Percentiles rank a stretch among this genome's conserved stretches.
Conservation (phyloP, 2,329 filamentous ascomycete genomes). For the Neocucurbitaria cava region DNA sequence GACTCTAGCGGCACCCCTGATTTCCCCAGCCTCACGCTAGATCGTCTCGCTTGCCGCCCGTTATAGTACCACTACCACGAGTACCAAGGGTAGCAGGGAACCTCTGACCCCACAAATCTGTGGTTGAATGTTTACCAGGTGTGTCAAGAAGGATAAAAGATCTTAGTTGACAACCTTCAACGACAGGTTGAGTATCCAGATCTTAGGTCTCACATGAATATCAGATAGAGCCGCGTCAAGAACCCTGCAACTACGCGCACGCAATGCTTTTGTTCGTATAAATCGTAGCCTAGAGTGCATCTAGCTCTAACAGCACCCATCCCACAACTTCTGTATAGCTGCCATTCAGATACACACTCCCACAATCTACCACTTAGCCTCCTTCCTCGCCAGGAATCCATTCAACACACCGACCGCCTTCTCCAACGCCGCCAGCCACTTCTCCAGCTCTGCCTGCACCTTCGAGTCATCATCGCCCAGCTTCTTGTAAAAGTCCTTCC, state of each 20-base stretch:
- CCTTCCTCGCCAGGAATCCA: constrained; percentile 55
- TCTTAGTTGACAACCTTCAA: too few species aligned
- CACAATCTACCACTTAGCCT: constrained; percentile 41
- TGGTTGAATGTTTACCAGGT: too few species aligned
- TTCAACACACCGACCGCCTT: constrained; percentile 79
- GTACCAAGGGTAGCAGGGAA: too few species aligned
- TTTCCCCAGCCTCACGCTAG: too few species aligned
- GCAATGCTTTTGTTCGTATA: background rate
- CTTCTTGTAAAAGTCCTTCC: constrained; percentile 91
- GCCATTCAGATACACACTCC: background rate
- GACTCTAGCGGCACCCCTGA: too few species aligned
- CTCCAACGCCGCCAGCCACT: constrained; percentile 80
- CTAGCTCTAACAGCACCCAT: background rate
- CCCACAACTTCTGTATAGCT: background rate
- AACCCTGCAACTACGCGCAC: background rate
- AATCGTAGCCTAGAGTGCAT: background rate
- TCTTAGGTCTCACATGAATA: background rate
- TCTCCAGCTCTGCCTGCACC: constrained; percentile 68
- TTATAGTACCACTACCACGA: too few species aligned
- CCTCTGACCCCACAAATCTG: too few species aligned
- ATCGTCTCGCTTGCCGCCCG: too few species aligned
- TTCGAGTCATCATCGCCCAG: constrained; percentile 71
- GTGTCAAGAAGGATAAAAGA: too few species aligned
- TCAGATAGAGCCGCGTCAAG: background rate
- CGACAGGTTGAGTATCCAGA: too few species aligned